phyloP scores from a whole-genome alignment of 179 eudicot species.

The Silene noctiflora region DNA sequence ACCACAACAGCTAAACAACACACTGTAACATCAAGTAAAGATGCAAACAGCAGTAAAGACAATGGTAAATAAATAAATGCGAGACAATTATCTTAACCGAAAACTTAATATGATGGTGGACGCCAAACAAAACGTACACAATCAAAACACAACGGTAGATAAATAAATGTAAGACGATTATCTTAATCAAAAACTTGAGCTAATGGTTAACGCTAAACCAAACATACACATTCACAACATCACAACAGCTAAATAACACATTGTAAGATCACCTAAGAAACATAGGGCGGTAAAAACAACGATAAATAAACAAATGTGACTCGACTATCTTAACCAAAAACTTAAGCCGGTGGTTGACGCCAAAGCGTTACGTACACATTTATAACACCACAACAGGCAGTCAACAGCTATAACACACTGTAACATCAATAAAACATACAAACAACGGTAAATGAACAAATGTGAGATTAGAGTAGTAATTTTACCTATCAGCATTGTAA shows the following conservation, averaged over 20 bases:
- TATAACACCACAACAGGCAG: not conserved
- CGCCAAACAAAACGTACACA: not conserved
- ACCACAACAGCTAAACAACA: not conserved
- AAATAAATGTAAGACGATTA: not conserved
- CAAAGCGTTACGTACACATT: constrained; percentile 9
- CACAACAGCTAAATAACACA: not conserved
- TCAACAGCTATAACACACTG: not conserved
- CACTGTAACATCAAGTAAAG: not conserved
- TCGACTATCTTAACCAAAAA: too few relatives aligned
- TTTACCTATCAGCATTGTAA: constrained; percentile 71
- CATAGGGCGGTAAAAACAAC: not conserved
- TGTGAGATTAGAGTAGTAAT: not conserved
- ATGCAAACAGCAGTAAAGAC: not conserved
- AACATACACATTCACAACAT: not conserved
- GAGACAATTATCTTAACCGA: too few relatives aligned
- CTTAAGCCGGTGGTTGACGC: too few relatives aligned
- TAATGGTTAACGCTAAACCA: not conserved
- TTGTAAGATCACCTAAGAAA: not conserved
- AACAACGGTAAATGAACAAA: not conserved
- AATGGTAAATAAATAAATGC: not conserved
- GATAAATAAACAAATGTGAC: too few relatives aligned
- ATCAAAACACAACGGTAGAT: not conserved
- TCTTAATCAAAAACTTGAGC: too few relatives aligned
- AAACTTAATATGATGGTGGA: too few relatives aligned
- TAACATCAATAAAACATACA: not conserved